Base-by-base conservation (phyloP, 169 alveolate genomes). In the Blepharisma undulans region DNA sequence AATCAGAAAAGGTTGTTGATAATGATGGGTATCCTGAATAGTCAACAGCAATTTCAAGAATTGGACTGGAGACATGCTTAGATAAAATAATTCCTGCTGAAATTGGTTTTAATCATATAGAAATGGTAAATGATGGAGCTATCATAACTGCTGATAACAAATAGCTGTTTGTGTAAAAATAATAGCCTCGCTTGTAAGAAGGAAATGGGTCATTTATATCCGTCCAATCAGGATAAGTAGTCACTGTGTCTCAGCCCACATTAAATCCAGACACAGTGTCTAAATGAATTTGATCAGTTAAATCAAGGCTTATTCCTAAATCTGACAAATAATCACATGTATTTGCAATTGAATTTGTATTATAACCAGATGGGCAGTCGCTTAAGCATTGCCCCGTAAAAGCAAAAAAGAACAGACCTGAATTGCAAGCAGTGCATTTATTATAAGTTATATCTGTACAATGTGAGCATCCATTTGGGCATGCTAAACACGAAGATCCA, bases 331-430 rank as follows among this genome's bases (percentile, higher is more conserved):
- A 14, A 78, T 2, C 34, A 7, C 80, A 74, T 10, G 86, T 29
- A 29, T 36, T 36, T 29, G 86, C 12, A 29, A 14, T 36, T 29
- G 86, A 29, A 12, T 0, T 18, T 29, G 0, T 4, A 2, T 29
- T 25, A 60, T 48, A 82, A 16, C 89, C 89, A 36, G 89, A 22
- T 22, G 89, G 89, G 34, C 89, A 82, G 2, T 33, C 30, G 8
- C 14, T 33, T 21, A 82, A 32, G 71, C 86, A 78, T 25, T 25
- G 80, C 12, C 80, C 80, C 8, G 30, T 74, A 8, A 4, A 14
- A 22, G 33, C 2, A 74, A 74, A 74, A 29, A 74, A 29, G 27
- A 14, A 74, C 8, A 22, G 10, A 0, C 27, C 27, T 74, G 29
- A 0, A 29, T 25, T 29, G 33, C 80, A 74, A 3, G 27, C 80